These are phyloP conservation scores for Colletotrichum destructivum DNA, from an alignment of 2,329 filamentous ascomycete species.

Conservation along the genomic window DNA sequence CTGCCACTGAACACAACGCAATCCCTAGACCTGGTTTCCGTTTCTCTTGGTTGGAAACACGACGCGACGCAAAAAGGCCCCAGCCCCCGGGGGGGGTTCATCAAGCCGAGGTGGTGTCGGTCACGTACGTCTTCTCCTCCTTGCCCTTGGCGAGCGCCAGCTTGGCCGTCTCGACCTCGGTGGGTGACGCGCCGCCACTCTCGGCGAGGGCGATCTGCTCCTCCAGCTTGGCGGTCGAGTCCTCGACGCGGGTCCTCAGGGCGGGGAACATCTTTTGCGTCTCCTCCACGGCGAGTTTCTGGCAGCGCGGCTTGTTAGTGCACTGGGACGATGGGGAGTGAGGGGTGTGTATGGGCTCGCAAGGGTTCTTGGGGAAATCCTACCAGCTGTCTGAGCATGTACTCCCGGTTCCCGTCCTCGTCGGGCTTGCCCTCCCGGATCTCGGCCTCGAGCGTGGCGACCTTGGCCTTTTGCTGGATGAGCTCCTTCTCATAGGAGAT, in stretches of 20 bases:
- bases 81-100: too few relatives aligned
- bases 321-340: too few relatives aligned
- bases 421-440: slow-evolving; percentile 63
- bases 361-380: slow-evolving; percentile 44
- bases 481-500: slow-evolving; percentile 91
- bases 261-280: slow-evolving; percentile 86
- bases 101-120: slow-evolving; percentile 17
- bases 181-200: slow-evolving; percentile 59
- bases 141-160: slow-evolving; percentile 67
- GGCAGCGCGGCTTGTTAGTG: slow-evolving; percentile 23
- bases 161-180: slow-evolving; percentile 70
- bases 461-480: slow-evolving; percentile 78
- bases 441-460: slow-evolving; percentile 78
- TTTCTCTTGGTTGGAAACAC: not conserved
- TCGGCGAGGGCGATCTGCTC: slow-evolving; percentile 79
- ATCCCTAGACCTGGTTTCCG: not conserved
- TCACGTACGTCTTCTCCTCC: slow-evolving; percentile 48
- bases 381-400: slow-evolving; percentile 89
- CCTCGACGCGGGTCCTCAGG: slow-evolving; percentile 78
- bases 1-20: slow-evolving; percentile 14
- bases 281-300: slow-evolving; percentile 88
- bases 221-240: slow-evolving; percentile 81
- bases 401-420: slow-evolving; percentile 83
- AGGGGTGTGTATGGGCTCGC: too few relatives aligned
- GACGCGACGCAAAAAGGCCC: not conserved